Conservation (phyloP, 495 filamentous ascomycete genomes). For the Aspergillus sparsus region DNA sequence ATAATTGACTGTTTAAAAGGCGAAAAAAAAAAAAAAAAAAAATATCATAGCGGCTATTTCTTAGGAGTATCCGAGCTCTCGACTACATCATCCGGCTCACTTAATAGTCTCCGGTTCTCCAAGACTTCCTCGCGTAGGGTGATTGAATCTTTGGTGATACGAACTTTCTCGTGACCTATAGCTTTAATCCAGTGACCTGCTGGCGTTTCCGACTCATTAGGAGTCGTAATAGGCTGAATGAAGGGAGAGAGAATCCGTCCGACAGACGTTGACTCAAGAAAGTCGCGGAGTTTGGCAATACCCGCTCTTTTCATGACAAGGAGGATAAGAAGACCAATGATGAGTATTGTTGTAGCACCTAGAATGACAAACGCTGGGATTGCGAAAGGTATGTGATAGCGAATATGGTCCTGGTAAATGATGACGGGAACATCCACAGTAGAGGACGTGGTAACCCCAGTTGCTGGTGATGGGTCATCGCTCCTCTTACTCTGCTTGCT, state of each 20-base stretch:
- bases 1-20: too few relatives aligned
- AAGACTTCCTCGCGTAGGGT: too few relatives aligned
- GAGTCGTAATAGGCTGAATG: neutral
- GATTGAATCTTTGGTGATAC: too few relatives aligned
- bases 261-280: slow-evolving; percentile 13
- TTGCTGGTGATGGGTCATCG: neutral
- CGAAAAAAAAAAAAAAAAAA: too few relatives aligned
- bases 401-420: slow-evolving; percentile 26
- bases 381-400: slow-evolving; percentile 35
- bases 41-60: too few relatives aligned
- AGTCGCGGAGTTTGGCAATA: neutral
- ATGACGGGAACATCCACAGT: slow-evolving; percentile 24
- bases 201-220: too few relatives aligned
- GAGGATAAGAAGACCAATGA: neutral
- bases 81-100: too few relatives aligned
- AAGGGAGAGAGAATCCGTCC: slow-evolving; percentile 5
- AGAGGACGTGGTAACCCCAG: neutral
- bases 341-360: neutral
- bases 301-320: slow-evolving; percentile 4
- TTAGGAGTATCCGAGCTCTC: too few relatives aligned
- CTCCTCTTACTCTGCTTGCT: neutral
- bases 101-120: too few relatives aligned
- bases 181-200: too few relatives aligned
- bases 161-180: too few relatives aligned
- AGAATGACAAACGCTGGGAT: slow-evolving; percentile 32